Evolutionary conservation across 1,139 yeast genomes (phyloP).

Genomic region (Arxiozyma bovina): DNA sequence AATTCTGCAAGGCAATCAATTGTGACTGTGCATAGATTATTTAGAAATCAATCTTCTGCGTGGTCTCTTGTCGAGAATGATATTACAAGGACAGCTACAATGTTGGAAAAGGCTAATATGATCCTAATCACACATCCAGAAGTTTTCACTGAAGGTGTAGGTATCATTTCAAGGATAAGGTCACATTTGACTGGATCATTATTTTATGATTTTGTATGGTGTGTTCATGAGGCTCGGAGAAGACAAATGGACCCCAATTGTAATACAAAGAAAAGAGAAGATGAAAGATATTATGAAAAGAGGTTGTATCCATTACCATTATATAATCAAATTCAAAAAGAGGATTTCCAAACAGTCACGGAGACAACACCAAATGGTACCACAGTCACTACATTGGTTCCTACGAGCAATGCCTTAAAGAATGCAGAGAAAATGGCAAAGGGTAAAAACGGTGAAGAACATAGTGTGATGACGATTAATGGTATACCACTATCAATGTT

Average conservation of each 20-base stretch:
- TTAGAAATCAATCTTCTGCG: slow-evolving; percentile 78
- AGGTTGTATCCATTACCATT: slow-evolving; percentile 74
- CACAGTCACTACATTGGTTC: slow-evolving; percentile 78
- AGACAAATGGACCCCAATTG: slow-evolving; percentile 44
- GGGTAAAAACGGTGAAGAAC: slow-evolving; percentile 18
- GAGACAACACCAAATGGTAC: slow-evolving; percentile 91
- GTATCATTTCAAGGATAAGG: slow-evolving; percentile 80
- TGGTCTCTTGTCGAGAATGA: slow-evolving; percentile 91
- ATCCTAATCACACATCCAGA: slow-evolving; percentile 85
- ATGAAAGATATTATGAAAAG: slow-evolving; percentile 13
- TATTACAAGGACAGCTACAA: slow-evolving; percentile 84
- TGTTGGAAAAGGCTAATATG: slow-evolving; percentile 81
- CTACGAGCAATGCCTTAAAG: slow-evolving; percentile 64
- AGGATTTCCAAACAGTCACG: slow-evolving; percentile 76
- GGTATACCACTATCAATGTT: slow-evolving; percentile 76
- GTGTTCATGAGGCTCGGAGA: slow-evolving; percentile 88
- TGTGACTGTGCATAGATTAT: slow-evolving; percentile 83
- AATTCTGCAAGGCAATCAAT: slow-evolving; percentile 89
- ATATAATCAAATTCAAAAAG: slow-evolving; percentile 85
- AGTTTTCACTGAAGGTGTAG: slow-evolving; percentile 55
- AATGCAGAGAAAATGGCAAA: slow-evolving; percentile 33
- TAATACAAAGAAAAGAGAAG: slow-evolving; percentile 30
- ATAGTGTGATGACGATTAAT: slow-evolving; percentile 39
- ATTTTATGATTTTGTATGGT: slow-evolving; percentile 89
- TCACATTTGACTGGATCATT: slow-evolving; percentile 87